These are phyloP conservation scores for Ceratobasidium theobromae DNA, from an alignment of 1,284 basidiomycete species.

Conservation along the genomic window DNA sequence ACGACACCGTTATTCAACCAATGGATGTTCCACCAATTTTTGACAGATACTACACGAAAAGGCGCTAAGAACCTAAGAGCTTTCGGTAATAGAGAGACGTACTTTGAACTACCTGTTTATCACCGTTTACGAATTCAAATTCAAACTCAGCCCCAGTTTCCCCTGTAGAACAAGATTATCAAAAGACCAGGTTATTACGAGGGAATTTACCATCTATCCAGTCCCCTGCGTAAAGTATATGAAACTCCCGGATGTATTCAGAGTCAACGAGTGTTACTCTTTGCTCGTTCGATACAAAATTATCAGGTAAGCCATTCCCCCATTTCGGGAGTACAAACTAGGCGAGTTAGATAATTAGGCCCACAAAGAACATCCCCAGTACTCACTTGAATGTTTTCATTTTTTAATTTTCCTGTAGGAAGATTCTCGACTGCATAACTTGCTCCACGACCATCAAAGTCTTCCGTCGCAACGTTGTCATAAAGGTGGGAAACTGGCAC, in stretches of 20 bases:
- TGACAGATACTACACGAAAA: slow-evolving; percentile 8
- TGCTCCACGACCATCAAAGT: slow-evolving; percentile 35
- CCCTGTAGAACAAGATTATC: slow-evolving; percentile 12
- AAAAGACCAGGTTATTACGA: neutral
- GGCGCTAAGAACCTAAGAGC: neutral
- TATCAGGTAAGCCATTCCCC: slow-evolving; percentile 33
- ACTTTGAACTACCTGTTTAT: slow-evolving; percentile 31
- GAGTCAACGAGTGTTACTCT: too few species aligned
- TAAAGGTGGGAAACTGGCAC: slow-evolving; percentile 34
- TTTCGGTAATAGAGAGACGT: neutral
- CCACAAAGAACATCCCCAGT: too few species aligned
- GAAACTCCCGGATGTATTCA: slow-evolving; percentile 35
- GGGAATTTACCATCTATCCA: slow-evolving; percentile 34
- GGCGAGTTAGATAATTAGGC: neutral
- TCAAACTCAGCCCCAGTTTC: slow-evolving; percentile 34
- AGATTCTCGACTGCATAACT: slow-evolving; percentile 33
- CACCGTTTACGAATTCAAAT: slow-evolving; percentile 34
- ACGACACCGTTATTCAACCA: slow-evolving; percentile 36
- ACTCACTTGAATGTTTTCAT: slow-evolving; percentile 34
- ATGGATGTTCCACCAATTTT: slow-evolving; percentile 36
- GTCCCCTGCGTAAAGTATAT: slow-evolving; percentile 38
- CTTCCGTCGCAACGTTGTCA: slow-evolving; percentile 35
- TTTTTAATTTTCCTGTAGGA: slow-evolving; percentile 30
- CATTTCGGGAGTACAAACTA: slow-evolving; percentile 35
- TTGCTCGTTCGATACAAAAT: slow-evolving; percentile 19